Conservation (phyloP, 805 yeast genomes). For the Crinitomyces ghanaensis region DNA sequence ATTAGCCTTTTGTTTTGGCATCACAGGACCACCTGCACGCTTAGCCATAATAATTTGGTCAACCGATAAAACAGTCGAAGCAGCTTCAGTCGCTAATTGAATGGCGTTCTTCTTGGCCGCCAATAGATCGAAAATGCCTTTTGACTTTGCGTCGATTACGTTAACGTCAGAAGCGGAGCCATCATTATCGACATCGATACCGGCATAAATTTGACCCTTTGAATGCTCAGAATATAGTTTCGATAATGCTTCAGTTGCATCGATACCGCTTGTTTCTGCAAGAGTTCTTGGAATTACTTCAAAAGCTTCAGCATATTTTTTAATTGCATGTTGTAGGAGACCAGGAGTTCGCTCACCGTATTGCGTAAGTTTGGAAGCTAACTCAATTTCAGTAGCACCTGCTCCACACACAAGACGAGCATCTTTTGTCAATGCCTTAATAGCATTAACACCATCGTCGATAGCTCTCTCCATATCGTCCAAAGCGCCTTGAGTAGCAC, state of each 20-base stretch:
- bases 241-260: conserved; percentile 80
- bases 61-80: conserved; percentile 76
- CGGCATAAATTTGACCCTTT: conserved; percentile 31
- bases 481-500: conserved; percentile 87
- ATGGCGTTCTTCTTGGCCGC: conserved; percentile 79
- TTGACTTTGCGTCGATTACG: conserved; percentile 54
- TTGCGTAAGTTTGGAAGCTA: conserved; percentile 64
- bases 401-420: conserved; percentile 84
- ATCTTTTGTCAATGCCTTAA: conserved; percentile 82
- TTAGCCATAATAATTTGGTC: conserved; percentile 98
- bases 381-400: conserved; percentile 86
- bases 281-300: conserved; percentile 88
- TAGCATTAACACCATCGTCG: conserved; percentile 90
- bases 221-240: conserved; percentile 83
- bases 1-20: conserved; percentile 86
- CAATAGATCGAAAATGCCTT: conserved; percentile 68
- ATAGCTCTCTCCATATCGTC: conserved; percentile 96
- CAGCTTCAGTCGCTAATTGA: conserved; percentile 90
- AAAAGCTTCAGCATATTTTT: conserved; percentile 86
- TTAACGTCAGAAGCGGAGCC: conserved; percentile 37
- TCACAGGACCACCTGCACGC: conserved; percentile 95
- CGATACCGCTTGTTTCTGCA: conserved; percentile 91
- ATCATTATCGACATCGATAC: conserved; percentile 63
- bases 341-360: conserved; percentile 95
- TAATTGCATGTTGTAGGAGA: conserved; percentile 81